These are phyloP conservation scores for Baeospora myosura DNA, from an alignment of 1,284 basidiomycete genomes.

Conservation along the genomic window DNA sequence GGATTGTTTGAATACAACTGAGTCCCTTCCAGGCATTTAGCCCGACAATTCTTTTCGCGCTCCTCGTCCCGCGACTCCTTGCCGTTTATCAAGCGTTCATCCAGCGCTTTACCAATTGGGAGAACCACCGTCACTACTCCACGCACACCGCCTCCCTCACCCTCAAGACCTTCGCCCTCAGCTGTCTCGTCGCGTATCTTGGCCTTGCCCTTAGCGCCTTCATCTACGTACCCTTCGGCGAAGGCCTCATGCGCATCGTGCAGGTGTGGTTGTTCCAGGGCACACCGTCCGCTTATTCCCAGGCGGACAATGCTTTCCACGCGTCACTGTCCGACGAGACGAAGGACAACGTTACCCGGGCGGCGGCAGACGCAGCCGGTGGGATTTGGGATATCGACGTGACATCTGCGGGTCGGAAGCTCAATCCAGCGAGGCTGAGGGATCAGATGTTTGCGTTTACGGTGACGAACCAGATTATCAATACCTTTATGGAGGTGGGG, in stretches of 20 bases:
- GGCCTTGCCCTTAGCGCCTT: slow-evolving; percentile 82
- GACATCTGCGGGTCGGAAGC: slow-evolving; percentile 42
- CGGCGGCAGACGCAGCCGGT: slow-evolving; percentile 9
- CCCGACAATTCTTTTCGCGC: slow-evolving; percentile 81
- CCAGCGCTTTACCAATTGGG: slow-evolving; percentile 74
- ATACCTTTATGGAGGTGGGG: slow-evolving; percentile 78
- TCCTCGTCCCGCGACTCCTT: slow-evolving; percentile 81
- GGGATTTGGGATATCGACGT: slow-evolving; percentile 48
- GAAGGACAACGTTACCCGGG: slow-evolving; percentile 2
- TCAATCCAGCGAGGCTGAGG: slow-evolving; percentile 68
- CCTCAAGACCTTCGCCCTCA: slow-evolving; percentile 86
- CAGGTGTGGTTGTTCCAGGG: slow-evolving; percentile 37
- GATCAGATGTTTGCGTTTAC: slow-evolving; percentile 93
- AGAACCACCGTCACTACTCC: slow-evolving; percentile 81
- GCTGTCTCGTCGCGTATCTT: slow-evolving; percentile 84
- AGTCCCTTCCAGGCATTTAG: slow-evolving; percentile 54
- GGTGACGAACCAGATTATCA: slow-evolving; percentile 86
- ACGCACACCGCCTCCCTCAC: slow-evolving; percentile 78
- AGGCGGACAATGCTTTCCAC: slow-evolving; percentile 3
- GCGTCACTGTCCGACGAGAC: slow-evolving; percentile 11
- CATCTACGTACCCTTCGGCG: slow-evolving; percentile 88
- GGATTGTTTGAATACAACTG: too few relatives aligned
- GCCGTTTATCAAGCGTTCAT: slow-evolving; percentile 71
- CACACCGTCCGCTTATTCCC: slow-evolving; percentile 7
- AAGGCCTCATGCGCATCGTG: slow-evolving; percentile 63